phyloP scores from a whole-genome alignment of 192 early-diverging fungal species.

The Podila clonocystis region DNA sequence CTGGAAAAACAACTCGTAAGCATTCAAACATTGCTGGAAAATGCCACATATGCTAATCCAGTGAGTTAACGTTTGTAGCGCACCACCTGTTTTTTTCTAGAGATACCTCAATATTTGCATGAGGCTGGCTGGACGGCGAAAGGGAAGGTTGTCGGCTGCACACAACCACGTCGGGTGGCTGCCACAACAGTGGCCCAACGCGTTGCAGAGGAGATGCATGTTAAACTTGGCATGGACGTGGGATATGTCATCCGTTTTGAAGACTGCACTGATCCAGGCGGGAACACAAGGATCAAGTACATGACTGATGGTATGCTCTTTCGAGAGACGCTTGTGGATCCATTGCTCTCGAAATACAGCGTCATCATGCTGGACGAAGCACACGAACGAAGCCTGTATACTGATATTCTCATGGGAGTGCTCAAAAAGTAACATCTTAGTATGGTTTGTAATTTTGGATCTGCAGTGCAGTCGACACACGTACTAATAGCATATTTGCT shows the following conservation, averaged over 20 bases:
- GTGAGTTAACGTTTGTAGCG: neutral
- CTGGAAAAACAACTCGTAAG: slow-evolving; percentile 86
- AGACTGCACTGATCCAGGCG: slow-evolving; percentile 61
- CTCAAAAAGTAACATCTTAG: slow-evolving; percentile 73
- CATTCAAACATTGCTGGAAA: neutral
- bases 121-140: slow-evolving; percentile 77
- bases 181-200: slow-evolving; percentile 78
- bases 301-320: slow-evolving; percentile 91
- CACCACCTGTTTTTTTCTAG: slow-evolving; percentile 40
- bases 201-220: slow-evolving; percentile 80
- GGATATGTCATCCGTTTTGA: slow-evolving; percentile 87
- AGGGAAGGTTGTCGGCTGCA: slow-evolving; percentile 75
- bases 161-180: slow-evolving; percentile 79
- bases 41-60: neutral
- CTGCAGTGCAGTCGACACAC: neutral
- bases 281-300: slow-evolving; percentile 77
- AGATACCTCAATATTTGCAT: slow-evolving; percentile 82
- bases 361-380: slow-evolving; percentile 87
- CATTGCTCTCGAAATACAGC: slow-evolving; percentile 74
- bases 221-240: slow-evolving; percentile 72
- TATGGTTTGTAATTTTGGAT: neutral
- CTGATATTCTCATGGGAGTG: slow-evolving; percentile 76
- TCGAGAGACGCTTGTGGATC: slow-evolving; percentile 80
- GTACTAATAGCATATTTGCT: neutral
- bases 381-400: slow-evolving; percentile 78